Conservation (phyloP, 2,329 filamentous ascomycete species). For the Aspergillus eucalypticola region DNA sequence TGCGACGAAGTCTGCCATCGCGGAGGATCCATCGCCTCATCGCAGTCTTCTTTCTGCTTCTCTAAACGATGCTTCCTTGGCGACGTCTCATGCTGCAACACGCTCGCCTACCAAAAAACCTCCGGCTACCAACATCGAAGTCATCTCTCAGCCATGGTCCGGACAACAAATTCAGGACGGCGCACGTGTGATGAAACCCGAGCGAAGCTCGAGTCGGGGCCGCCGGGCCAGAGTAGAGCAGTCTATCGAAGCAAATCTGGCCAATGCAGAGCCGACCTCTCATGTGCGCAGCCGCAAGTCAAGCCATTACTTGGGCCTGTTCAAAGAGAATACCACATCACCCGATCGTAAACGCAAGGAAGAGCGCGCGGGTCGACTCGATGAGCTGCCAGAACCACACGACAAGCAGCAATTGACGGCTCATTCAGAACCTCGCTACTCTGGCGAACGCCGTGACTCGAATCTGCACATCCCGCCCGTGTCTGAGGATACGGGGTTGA, state of each 20-base stretch:
- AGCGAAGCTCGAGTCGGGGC: conserved; percentile 45
- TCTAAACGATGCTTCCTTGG: conserved; percentile 28
- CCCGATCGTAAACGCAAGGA: conserved; percentile 55
- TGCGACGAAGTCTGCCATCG: conserved; percentile 22
- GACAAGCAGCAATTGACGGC: conserved; percentile 15
- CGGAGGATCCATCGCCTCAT: conserved; percentile 25
- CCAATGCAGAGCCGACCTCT: conserved; percentile 56
- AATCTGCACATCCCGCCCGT: conserved; percentile 8
- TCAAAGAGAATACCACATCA: conserved; percentile 61
- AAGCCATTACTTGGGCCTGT: conserved; percentile 65
- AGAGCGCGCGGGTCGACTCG: conserved; percentile 42
- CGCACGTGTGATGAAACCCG: conserved; percentile 26
- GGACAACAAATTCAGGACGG: conserved; percentile 25
- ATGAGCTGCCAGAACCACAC: conserved; percentile 26
- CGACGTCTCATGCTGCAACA: conserved; percentile 24
- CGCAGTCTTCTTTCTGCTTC: conserved; percentile 31
- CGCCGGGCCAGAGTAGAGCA: conserved; percentile 57
- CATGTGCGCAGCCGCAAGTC: conserved; percentile 65
- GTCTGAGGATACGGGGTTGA: conserved; percentile 22
- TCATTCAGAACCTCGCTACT: conserved; percentile 16
- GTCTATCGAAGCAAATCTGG: conserved; percentile 64
- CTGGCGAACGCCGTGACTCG: conserved; percentile 15
- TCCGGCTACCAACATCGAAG: conserved; percentile 23
- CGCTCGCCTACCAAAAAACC: conserved; percentile 22
- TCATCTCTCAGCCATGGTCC: conserved; percentile 23